These are phyloP conservation scores for Alternaria consortialis DNA, from an alignment of 2,329 filamentous ascomycete species.

Conservation along the genomic window DNA sequence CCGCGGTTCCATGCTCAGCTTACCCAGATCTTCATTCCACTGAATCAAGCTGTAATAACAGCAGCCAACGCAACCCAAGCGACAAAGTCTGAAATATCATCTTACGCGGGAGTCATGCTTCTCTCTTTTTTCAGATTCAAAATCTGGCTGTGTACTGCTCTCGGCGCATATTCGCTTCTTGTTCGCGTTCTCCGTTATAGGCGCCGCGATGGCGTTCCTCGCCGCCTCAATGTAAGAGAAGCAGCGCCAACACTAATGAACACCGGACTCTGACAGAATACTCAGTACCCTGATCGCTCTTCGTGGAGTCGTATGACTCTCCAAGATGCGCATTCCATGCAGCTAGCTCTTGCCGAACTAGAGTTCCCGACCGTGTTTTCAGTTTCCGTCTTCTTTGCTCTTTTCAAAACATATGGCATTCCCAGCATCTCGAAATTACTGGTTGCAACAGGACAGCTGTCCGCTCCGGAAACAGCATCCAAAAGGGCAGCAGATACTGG, in stretches of 20 bases:
- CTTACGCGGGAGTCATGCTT: not conserved
- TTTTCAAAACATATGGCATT: slow-evolving; percentile 48
- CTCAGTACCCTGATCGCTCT: not conserved
- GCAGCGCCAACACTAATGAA: not conserved
- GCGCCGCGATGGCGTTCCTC: not conserved
- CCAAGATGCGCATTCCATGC: not conserved
- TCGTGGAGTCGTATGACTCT: not conserved
- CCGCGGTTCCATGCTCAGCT: too few species aligned
- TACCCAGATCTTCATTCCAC: too few species aligned
- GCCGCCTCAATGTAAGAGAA: not conserved
- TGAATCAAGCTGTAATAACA: too few species aligned
- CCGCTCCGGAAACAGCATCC: slow-evolving; percentile 30
- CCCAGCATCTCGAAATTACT: slow-evolving; percentile 49
- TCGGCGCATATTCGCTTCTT: not conserved
- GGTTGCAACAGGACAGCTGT: slow-evolving; percentile 45
- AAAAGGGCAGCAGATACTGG: slow-evolving; percentile 46
- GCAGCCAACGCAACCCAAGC: not conserved
- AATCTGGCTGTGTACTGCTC: not conserved
- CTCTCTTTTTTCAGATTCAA: not conserved
- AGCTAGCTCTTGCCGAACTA: not conserved
- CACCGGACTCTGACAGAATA: not conserved
- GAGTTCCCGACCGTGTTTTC: not conserved
- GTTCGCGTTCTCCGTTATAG: not conserved
- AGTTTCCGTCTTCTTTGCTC: not conserved
- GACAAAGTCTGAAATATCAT: not conserved